Evolutionary conservation across 2,329 filamentous ascomycete species (phyloP), one percentile per base, ranked within the genome.

Genomic region (Neofusicoccum parvum): DNA sequence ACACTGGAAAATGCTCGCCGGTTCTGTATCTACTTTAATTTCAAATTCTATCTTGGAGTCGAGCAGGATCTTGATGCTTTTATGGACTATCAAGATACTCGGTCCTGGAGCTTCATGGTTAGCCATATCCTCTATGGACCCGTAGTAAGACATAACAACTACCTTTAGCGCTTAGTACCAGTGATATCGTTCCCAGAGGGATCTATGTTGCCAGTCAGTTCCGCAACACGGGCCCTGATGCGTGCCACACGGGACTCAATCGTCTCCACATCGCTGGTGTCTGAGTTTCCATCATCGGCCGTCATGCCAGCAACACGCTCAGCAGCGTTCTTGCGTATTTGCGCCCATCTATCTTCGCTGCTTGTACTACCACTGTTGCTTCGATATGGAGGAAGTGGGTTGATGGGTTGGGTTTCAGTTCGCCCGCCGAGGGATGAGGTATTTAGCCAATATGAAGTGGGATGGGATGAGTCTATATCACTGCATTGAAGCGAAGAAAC

Each of bases 221-320:
- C 93, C 62, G 95, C 95, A 66, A 99, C 95, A 68, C 95, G 90
- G 67, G 95, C 95, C 81, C 97, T 98, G 85, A 99, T 99, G 69
- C 95, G 91, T 56, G 95, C 95, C 67, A 98, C 95, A 70, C 95
- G 92, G 56, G 93, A 94, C 79, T 99, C 95, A 73, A 98, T 98
- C 41, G 94, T 95, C 84, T 97, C 94, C 85, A 97, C 94, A 65
- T 91, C 93, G 74, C 91, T 96, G n/a, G 92, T 95, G 71, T 96
- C 92, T n/a, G 92, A 95, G 71, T 96, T 92, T n/a, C 86, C 88
- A 72, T 95, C 92, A 68, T 94, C 92, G n/a, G 45, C 27, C 9
- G 56, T 88, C 49, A 87, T 82, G 67, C 88, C 84, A 63, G 84
- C 85, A 41, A 90, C 91, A 67, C 93, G 87, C 68, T 95, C 90